These are phyloP conservation scores for Aristolochia contorta DNA, from an alignment of 164 flowering plant species.

Conservation along the genomic window DNA sequence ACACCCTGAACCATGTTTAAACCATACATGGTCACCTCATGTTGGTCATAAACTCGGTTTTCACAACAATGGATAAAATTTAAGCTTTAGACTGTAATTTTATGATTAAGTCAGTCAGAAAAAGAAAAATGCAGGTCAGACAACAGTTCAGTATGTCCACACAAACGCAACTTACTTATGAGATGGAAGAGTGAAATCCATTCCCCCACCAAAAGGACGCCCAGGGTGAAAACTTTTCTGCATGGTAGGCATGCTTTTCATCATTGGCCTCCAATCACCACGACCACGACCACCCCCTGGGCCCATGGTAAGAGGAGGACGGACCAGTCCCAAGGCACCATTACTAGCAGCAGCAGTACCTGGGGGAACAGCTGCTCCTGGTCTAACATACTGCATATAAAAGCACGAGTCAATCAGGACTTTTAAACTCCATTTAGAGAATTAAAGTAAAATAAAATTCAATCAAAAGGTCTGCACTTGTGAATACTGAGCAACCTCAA, in stretches of 20 bases:
- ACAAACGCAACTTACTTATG: conserved; percentile 58
- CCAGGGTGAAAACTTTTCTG: conserved; percentile 68
- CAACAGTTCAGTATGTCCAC: too few relatives aligned
- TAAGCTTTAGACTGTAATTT: too few relatives aligned
- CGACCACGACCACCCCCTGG: conserved; percentile 51
- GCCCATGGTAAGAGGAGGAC: conserved; percentile 47
- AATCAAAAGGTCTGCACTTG: not conserved
- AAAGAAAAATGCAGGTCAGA: not conserved
- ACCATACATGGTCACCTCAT: too few relatives aligned
- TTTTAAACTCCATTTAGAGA: not conserved
- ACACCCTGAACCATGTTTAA: too few relatives aligned
- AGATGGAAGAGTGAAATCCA: conserved; percentile 96
- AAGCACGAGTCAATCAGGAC: not conserved
- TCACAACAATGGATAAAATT: too few relatives aligned
- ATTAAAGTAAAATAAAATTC: not conserved
- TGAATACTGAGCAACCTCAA: too few relatives aligned
- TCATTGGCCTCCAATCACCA: conserved; percentile 59
- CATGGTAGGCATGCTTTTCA: conserved; percentile 35
- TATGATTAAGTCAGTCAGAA: not conserved
- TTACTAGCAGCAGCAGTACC: conserved; percentile 38
- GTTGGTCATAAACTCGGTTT: too few relatives aligned
- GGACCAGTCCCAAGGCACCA: conserved; percentile 62
- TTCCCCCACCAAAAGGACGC: conserved; percentile 69
- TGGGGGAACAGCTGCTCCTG: conserved; percentile 78
- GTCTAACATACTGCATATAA: conserved; percentile 80